Conservation (phyloP, 2,329 filamentous ascomycete genomes). For the Lecanicillium sp. region DNA sequence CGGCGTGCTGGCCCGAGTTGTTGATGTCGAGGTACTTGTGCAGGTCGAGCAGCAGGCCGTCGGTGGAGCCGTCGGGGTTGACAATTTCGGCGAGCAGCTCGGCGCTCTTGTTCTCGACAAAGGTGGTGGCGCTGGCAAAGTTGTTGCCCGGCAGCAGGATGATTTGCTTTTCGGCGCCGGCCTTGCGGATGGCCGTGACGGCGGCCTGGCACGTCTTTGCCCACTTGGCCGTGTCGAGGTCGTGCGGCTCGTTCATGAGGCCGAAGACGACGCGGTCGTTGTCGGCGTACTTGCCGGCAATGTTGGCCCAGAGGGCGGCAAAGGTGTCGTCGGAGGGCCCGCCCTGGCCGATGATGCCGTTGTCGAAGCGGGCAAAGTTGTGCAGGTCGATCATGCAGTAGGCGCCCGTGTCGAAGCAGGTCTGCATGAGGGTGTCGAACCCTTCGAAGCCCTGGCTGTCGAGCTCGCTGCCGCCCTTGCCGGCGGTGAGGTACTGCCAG, state of each 20-base stretch:
- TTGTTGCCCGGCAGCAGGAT: slow-evolving; percentile 60
- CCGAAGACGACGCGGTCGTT: slow-evolving; percentile 54
- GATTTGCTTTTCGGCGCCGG: slow-evolving; percentile 56
- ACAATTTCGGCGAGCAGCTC: slow-evolving; percentile 46
- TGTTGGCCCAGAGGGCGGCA: slow-evolving; percentile 49
- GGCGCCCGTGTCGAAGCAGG: slow-evolving; percentile 50
- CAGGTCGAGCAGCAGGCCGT: slow-evolving; percentile 52
- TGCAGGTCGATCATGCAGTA: slow-evolving; percentile 55
- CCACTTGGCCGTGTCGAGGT: slow-evolving; percentile 52
- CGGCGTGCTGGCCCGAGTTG: slow-evolving; percentile 45
- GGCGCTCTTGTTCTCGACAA: slow-evolving; percentile 44
- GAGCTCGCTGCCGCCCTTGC: slow-evolving; percentile 43
- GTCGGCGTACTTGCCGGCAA: slow-evolving; percentile 52
- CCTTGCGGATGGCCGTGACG: slow-evolving; percentile 58
- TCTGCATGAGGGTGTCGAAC: slow-evolving; percentile 51
- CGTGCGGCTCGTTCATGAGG: slow-evolving; percentile 66
- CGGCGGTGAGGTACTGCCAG: slow-evolving; percentile 56
- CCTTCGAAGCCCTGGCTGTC: slow-evolving; percentile 40
- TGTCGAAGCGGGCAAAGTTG: slow-evolving; percentile 57
- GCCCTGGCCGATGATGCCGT: slow-evolving; percentile 58
- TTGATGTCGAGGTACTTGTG: slow-evolving; percentile 57
- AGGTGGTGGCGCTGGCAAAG: slow-evolving; percentile 45
- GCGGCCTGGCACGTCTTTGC: slow-evolving; percentile 54
- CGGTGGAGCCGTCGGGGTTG: slow-evolving; percentile 53
- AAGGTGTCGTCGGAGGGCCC: slow-evolving; percentile 56